Conservation (phyloP, 495 filamentous ascomycete species). For the Talaromyces wortmannii region DNA sequence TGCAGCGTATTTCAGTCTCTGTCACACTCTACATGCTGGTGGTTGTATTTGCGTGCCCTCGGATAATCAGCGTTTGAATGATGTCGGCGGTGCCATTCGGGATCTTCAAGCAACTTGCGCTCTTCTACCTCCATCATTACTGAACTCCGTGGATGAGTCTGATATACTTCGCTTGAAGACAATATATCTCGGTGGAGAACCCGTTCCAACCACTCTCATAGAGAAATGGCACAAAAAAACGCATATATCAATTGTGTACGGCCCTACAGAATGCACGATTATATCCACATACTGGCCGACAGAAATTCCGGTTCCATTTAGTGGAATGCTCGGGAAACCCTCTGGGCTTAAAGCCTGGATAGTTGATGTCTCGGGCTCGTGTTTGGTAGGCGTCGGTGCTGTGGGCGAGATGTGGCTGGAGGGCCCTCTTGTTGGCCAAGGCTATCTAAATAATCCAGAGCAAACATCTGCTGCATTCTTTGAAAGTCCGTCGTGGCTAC, state of each 20-base stretch:
- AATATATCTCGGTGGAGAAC: too few species aligned
- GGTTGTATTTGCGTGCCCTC: neutral
- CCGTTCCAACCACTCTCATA: too few species aligned
- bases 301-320: constrained; percentile 28
- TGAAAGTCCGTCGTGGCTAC: constrained; percentile 17
- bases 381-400: constrained; percentile 19
- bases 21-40: neutral
- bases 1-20: neutral
- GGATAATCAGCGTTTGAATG: neutral
- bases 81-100: neutral
- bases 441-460: constrained; percentile 35
- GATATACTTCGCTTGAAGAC: too few species aligned
- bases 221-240: too few species aligned
- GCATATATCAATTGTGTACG: constrained; percentile 13
- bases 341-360: neutral
- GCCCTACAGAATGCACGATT: constrained; percentile 12
- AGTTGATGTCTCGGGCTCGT: neutral
- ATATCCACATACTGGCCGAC: constrained; percentile 29
- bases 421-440: constrained; percentile 25
- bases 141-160: too few species aligned
- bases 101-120: too few species aligned
- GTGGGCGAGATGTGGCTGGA: constrained; percentile 27
- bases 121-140: too few species aligned
- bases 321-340: neutral
- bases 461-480: constrained; percentile 37